These are phyloP conservation scores for Ganoderma resinaceum DNA, from an alignment of 1,284 basidiomycete species.

Conservation along the genomic window DNA sequence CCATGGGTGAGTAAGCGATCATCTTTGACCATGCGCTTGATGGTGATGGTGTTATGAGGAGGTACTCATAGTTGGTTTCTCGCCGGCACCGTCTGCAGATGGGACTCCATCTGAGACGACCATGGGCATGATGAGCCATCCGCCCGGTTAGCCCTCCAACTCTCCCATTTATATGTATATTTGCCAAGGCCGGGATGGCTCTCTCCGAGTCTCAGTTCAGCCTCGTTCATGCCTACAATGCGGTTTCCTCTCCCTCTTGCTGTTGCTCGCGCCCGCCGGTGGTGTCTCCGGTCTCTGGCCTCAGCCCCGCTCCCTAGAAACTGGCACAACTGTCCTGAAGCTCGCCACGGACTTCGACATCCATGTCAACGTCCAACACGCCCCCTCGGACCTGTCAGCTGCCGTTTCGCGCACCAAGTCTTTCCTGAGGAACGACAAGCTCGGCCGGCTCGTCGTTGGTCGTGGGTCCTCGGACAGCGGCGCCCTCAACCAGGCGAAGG, in stretches of 20 bases:
- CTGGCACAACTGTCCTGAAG: constrained; percentile 57
- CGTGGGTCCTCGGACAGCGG: constrained; percentile 50
- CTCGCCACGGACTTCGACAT: constrained; percentile 56
- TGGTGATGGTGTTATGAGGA: too few relatives aligned
- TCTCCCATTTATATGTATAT: too few relatives aligned
- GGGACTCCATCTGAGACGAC: too few relatives aligned
- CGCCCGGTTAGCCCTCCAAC: too few relatives aligned
- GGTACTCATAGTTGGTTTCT: too few relatives aligned
- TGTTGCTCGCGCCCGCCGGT: constrained; percentile 12
- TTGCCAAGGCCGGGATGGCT: too few relatives aligned
- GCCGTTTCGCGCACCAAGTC: constrained; percentile 50
- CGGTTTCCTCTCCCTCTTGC: constrained; percentile 10
- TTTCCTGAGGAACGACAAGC: constrained; percentile 49
- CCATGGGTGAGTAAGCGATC: too few relatives aligned
- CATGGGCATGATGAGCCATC: too few relatives aligned
- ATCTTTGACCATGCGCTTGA: too few relatives aligned
- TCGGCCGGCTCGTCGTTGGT: constrained; percentile 54
- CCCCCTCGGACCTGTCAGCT: constrained; percentile 50
- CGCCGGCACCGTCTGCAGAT: too few relatives aligned
- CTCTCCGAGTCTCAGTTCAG: too few relatives aligned
- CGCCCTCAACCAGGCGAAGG: constrained; percentile 38
- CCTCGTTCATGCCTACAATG: constrained; percentile 15
- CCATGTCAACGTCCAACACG: constrained; percentile 37
- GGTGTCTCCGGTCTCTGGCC: constrained; percentile 59
- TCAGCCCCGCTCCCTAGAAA: constrained; percentile 56